Evolutionary conservation across 2,329 filamentous ascomycete species (phyloP), one percentile per base, ranked within the genome.

Genomic region (Scortechinia acanthostroma): DNA sequence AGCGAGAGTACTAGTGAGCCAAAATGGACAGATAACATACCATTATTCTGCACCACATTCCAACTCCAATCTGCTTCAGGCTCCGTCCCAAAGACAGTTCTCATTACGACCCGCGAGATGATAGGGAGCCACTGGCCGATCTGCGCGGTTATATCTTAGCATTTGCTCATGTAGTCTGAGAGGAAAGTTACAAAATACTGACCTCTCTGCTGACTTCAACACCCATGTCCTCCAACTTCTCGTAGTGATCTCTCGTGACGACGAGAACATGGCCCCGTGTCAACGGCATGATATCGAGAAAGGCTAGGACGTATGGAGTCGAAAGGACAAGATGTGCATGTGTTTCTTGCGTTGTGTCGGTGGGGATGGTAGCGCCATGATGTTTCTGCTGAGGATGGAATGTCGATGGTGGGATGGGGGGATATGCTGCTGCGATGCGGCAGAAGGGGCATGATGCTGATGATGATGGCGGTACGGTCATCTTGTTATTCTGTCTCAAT

Each of bases 41-140:
- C 35, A 19, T 40, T 40, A 19, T 40, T 40, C 35, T 40, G 35
- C 6, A 40, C 35, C 35, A 40, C 35, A 40, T 40, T 40, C 35
- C 35, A 40, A 40, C 20, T 13, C 20, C 6, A 6, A 6, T 40
- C 35, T 13, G 35, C 35, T 6, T 40, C 35, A n/a, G n/a, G n/a
- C n/a, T n/a, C n/a, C n/a, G n/a, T n/a, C 10, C 35, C 35, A 40
- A 13, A 40, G 17, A 40, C 10, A 6, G 17, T 19, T 6, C 17
- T 40, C 10, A 19, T 40, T 6, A 40, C 35, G 17, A 19, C 35
- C 17, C 35, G 10, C 20, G 35, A 40, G 17, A 40, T 10, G 6
- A 40, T 40, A 6, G 35, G 35, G 14, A 40, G 6, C 35, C 35
- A 40, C 20, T 40, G 10, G 6, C 35, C 35, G 6, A 40, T 13